Evolutionary conservation across 306 rosid genomes (phyloP).

Genomic region (Quercus dentata): DNA sequence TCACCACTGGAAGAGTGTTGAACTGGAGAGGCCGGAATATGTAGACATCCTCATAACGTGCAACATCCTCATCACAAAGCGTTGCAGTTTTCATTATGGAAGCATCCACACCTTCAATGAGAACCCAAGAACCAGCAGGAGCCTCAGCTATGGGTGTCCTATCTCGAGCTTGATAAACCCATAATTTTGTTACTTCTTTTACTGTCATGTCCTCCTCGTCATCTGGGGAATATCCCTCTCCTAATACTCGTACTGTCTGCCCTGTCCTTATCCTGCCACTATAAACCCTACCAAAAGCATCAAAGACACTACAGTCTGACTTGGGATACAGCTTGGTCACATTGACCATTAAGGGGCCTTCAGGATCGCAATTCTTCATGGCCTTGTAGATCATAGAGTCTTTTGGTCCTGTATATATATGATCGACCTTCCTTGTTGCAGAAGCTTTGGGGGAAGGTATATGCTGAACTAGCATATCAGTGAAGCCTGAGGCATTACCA

Average conservation of each 20-base stretch:
- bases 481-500: slow-evolving; percentile 82
- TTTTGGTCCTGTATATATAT: slow-evolving; percentile 80
- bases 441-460: slow-evolving; percentile 93
- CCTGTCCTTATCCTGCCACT: slow-evolving; percentile 96
- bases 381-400: slow-evolving; percentile 83
- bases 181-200: slow-evolving; percentile 90
- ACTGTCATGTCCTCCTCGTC: slow-evolving; percentile 98
- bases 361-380: slow-evolving; percentile 78
- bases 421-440: slow-evolving; percentile 83
- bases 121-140: slow-evolving; percentile 96
- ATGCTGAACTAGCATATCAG: slow-evolving; percentile 94
- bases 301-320: slow-evolving; percentile 97
- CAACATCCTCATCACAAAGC: slow-evolving; percentile 68
- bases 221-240: slow-evolving; percentile 99
- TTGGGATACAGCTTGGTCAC: slow-evolving; percentile 93
- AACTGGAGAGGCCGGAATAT: slow-evolving; percentile 93
- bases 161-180: slow-evolving; percentile 98
- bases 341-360: slow-evolving; percentile 91
- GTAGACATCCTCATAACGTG: slow-evolving; percentile 66
- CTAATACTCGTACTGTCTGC: slow-evolving; percentile 84
- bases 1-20: slow-evolving; percentile 94
- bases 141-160: slow-evolving; percentile 95
- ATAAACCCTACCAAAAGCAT: slow-evolving; percentile 95
- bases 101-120: slow-evolving; percentile 99
- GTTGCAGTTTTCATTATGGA: slow-evolving; percentile 99